Evolutionary conservation across 1,284 basidiomycete species (phyloP).

Genomic region (Mycena sp.): DNA sequence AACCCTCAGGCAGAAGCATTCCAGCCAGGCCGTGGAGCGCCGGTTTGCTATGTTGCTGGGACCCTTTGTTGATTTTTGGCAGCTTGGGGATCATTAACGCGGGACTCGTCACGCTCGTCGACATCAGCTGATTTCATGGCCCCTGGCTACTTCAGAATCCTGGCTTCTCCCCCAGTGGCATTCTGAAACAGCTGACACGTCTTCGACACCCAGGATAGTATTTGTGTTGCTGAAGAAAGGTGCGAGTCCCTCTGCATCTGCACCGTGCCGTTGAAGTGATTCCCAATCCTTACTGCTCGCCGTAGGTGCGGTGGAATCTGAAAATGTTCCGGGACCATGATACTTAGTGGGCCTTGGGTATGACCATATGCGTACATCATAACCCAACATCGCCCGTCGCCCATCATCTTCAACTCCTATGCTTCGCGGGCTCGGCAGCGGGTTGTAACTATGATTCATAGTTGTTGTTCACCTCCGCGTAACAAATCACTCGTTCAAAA

Average conservation of each 20-base stretch:
- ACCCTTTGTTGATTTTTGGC: conserved; percentile 37
- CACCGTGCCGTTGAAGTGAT: neutral
- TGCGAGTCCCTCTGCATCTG: neutral
- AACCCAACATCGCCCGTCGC: neutral
- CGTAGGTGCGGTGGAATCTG: neutral
- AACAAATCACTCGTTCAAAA: neutral
- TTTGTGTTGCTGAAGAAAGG: neutral
- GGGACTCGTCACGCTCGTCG: conserved; percentile 13
- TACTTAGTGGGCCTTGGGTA: neutral
- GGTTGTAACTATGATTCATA: neutral
- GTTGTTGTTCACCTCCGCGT: neutral
- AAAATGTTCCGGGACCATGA: neutral
- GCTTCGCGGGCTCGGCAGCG: neutral
- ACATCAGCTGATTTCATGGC: neutral
- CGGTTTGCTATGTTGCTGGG: conserved; percentile 33
- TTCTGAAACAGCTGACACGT: neutral
- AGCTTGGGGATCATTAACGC: conserved; percentile 33
- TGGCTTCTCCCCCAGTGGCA: neutral
- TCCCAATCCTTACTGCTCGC: neutral
- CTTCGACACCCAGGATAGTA: neutral
- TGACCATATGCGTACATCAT: neutral
- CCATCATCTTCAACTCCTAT: neutral
- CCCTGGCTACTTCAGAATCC: neutral
- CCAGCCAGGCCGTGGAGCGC: conserved; percentile 22
- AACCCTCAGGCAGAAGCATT: too few relatives aligned